phyloP scores from a whole-genome alignment of 164 flowering plant species.

The Dillenia suffruticosa region DNA sequence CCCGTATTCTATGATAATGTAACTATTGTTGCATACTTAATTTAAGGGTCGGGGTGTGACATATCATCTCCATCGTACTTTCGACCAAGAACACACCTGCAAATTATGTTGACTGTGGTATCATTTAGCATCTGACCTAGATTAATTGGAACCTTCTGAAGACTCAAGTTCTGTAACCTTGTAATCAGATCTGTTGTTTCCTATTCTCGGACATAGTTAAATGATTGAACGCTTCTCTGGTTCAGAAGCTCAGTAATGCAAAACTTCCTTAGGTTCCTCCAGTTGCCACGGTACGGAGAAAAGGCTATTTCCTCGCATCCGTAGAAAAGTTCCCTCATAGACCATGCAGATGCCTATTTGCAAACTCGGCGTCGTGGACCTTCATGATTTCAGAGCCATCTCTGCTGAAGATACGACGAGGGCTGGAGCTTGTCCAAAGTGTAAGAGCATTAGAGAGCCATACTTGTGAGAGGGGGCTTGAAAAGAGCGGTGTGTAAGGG shows the following conservation, averaged over 20 bases:
- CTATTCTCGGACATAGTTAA: neutral
- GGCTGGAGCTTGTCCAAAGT: constrained; percentile 8
- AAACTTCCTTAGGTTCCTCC: constrained; percentile 12
- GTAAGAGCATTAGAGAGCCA: constrained; percentile 5
- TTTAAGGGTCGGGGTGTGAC: no score
- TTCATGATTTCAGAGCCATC: constrained; percentile 8
- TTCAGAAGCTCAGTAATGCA: constrained; percentile 8
- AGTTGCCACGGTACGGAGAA: constrained; percentile 8
- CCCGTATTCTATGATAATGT: no score
- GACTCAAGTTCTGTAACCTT: no score
- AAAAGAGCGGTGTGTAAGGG: constrained; percentile 6
- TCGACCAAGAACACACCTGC: no score
- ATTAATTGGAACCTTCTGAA: no score
- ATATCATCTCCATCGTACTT: no score
- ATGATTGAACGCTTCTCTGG: constrained; percentile 9
- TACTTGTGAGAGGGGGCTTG: no score
- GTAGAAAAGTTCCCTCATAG: neutral
- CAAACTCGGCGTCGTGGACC: constrained; percentile 8
- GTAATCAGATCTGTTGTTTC: neutral
- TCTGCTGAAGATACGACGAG: constrained; percentile 13
- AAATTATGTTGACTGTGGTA: no score
- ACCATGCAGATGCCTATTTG: constrained; percentile 2
- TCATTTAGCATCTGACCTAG: no score
- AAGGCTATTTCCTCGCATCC: neutral
- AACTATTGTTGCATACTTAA: no score